Conservation (phyloP, 495 filamentous ascomycete species). For the Rostrohypoxylon terebratum region DNA sequence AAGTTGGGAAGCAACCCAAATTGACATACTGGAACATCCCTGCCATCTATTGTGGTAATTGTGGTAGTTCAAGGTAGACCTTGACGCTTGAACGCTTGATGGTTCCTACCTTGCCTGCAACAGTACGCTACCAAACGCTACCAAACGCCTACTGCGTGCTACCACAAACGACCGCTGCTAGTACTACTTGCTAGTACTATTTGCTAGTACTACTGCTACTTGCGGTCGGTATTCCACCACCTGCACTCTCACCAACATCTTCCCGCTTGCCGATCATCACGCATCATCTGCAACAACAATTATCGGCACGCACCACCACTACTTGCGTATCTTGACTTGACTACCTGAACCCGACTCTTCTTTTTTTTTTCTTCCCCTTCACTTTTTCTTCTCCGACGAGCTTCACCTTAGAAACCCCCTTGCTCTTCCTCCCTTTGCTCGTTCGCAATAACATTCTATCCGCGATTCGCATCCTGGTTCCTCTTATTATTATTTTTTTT, state of each 20-base stretch:
- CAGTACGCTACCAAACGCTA: no score
- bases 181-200: no score
- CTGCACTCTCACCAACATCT: constrained; percentile 34
- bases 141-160: no score
- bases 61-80: not conserved
- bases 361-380: constrained; percentile 8
- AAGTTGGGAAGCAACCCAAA: constrained; percentile 18
- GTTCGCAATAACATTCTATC: not conserved
- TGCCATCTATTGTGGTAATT: constrained; percentile 20
- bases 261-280: constrained; percentile 46
- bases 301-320: constrained; percentile 28
- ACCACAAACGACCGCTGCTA: constrained; percentile 1
- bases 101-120: constrained; percentile 3
- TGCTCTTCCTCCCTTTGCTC: not conserved
- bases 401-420: not conserved
- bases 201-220: no score
- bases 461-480: not conserved
- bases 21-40: constrained; percentile 34
- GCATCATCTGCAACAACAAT: constrained; percentile 46
- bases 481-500: constrained; percentile 2
- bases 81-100: not conserved
- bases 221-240: constrained; percentile 37
- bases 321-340: constrained; percentile 23
- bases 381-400: constrained; percentile 7
- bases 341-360: constrained; percentile 23